phyloP scores from a whole-genome alignment of 1,284 basidiomycete genomes.

The Agroathelia rolfsii region DNA sequence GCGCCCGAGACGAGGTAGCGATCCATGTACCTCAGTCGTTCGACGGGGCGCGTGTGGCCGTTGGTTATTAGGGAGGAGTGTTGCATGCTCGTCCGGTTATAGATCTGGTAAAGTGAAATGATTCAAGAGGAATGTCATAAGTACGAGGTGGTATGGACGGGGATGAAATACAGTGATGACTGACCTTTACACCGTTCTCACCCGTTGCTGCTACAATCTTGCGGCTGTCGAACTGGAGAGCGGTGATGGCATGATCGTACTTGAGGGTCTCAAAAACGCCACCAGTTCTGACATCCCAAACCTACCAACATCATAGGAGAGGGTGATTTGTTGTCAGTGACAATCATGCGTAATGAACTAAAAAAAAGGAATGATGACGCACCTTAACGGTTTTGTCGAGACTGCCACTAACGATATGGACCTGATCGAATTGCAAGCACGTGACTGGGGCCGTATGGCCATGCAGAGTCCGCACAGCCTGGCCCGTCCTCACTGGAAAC shows the following conservation, averaged over 20 bases:
- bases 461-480: constrained; percentile 86
- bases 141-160: constrained; percentile 1
- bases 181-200: constrained; percentile 86
- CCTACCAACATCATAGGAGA: constrained; percentile 32
- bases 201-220: constrained; percentile 93
- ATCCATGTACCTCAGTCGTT: constrained; percentile 92
- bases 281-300: constrained; percentile 95
- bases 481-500: constrained; percentile 88
- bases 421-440: constrained; percentile 94
- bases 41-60: constrained; percentile 87
- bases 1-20: constrained; percentile 89
- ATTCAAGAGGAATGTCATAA: constrained; percentile 4
- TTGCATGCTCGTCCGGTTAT: constrained; percentile 91
- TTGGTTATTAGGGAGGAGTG: constrained; percentile 80
- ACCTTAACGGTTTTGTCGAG: constrained; percentile 91
- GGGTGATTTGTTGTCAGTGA: constrained; percentile 4
- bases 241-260: constrained; percentile 87
- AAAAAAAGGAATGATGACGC: constrained; percentile 20
- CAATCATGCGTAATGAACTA: no score
- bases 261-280: constrained; percentile 81
- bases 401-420: constrained; percentile 85
- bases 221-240: constrained; percentile 89
- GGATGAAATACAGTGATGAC: constrained; percentile 12
- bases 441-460: constrained; percentile 95
- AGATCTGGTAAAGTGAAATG: constrained; percentile 46